A percentile compares a stretch with the other conserved stretches of the same genome.
phyloP scores from a whole-genome alignment of 495 filamentous ascomycete genomes.

The Hypoxylon trugodes region DNA sequence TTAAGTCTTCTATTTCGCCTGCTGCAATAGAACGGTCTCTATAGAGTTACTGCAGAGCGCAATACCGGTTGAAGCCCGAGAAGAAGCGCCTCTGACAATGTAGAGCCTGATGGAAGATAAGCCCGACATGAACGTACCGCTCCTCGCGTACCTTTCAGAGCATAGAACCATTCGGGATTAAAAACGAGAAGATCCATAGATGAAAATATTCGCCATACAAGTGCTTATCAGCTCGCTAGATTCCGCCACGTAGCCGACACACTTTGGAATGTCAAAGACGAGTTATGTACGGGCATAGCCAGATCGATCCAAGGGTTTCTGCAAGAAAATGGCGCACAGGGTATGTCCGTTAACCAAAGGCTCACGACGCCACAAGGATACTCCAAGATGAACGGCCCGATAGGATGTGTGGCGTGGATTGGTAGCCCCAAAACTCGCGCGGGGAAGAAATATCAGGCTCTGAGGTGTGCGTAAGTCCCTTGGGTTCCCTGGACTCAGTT shows the following conservation, averaged over 20 bases:
- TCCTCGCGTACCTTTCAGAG: conserved; percentile 41
- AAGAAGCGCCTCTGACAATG: conserved; percentile 36
- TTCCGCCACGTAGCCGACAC: conserved; percentile 50
- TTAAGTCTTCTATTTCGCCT: conserved; percentile 42
- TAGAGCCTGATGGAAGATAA: conserved; percentile 28
- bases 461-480: too few species aligned
- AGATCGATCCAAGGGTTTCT: conserved; percentile 24
- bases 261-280: conserved; percentile 42
- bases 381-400: conserved; percentile 22
- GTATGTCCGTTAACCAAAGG: conserved; percentile 14
- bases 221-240: conserved; percentile 48
- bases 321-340: conserved; percentile 14
- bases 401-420: too few species aligned
- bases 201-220: conserved; percentile 49
- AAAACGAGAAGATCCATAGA: conserved; percentile 34
- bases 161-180: conserved; percentile 41
- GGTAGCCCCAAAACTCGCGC: too few species aligned
- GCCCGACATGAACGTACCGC: conserved; percentile 21
- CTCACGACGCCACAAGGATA: conserved; percentile 21
- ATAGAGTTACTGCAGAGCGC: conserved; percentile 34
- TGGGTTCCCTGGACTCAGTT: too few species aligned
- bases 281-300: conserved; percentile 30
- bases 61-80: conserved; percentile 19
- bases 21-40: conserved; percentile 18
- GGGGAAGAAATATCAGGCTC: too few species aligned